Evolutionary conservation across 2,329 filamentous ascomycete genomes (phyloP).

Genomic region (Colletotrichum neosansevieriae): DNA sequence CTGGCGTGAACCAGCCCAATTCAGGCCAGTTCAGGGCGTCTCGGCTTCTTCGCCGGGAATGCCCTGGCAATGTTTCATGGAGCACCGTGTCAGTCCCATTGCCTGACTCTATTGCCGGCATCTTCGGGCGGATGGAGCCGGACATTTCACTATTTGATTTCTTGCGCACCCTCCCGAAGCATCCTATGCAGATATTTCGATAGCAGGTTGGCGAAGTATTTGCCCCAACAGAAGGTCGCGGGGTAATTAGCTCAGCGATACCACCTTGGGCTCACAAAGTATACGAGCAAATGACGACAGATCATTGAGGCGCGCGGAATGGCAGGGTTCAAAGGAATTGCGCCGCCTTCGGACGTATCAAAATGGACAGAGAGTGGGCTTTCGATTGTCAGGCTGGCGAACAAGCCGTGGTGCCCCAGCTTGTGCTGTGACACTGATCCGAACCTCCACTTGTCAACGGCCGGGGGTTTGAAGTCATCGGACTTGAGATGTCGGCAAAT

Average conservation of each 20-base stretch:
- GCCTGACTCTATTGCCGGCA: conserved; percentile 22
- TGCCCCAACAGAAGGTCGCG: conserved; percentile 1
- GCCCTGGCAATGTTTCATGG: conserved; percentile 17
- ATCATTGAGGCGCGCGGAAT: background rate
- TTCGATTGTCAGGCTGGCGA: conserved; percentile 1
- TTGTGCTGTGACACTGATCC: conserved; percentile 1
- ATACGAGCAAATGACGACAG: background rate
- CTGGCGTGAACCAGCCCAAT: background rate
- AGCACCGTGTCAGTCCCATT: conserved; percentile 1
- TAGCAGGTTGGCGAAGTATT: background rate
- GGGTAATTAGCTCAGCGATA: conserved; percentile 5
- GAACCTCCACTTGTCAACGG: background rate
- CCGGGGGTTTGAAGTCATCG: conserved; percentile 1
- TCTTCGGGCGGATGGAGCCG: conserved; percentile 26
- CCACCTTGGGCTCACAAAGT: background rate
- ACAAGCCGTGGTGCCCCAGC: background rate
- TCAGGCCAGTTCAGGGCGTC: background rate
- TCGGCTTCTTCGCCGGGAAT: conserved; percentile 6
- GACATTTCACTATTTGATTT: background rate
- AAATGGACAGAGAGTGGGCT: background rate
- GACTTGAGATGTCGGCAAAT: conserved; percentile 11
- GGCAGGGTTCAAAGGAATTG: background rate
- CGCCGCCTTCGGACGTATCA: background rate
- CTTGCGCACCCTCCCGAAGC: background rate
- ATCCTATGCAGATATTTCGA: background rate